phyloP scores from a whole-genome alignment of 1,284 basidiomycete genomes.

The Austroboletus niveus region DNA sequence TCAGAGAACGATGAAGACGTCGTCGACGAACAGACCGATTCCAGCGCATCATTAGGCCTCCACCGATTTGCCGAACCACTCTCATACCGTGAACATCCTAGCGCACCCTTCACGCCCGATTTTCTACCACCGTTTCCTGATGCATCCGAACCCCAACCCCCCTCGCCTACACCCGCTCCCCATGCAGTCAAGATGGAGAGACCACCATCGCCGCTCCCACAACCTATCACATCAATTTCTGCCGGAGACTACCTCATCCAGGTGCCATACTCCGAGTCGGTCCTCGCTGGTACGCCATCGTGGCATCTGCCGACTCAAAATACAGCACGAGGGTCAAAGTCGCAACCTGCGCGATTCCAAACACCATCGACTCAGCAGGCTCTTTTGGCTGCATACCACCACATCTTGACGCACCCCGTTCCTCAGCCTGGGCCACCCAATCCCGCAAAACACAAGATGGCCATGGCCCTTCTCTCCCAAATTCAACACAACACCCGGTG shows the following conservation, averaged over 20 bases:
- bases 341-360: slow-evolving; percentile 29
- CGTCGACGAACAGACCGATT: slow-evolving; percentile 28
- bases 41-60: neutral
- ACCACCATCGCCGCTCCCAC: slow-evolving; percentile 29
- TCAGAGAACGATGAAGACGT: slow-evolving; percentile 41
- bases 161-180: slow-evolving; percentile 34
- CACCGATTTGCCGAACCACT: slow-evolving; percentile 16
- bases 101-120: slow-evolving; percentile 24
- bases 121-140: slow-evolving; percentile 42
- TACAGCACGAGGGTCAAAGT: slow-evolving; percentile 18
- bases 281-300: slow-evolving; percentile 55
- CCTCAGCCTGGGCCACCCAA: slow-evolving; percentile 41
- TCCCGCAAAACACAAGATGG: slow-evolving; percentile 63
- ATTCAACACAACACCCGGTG: slow-evolving; percentile 58
- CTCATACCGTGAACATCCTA: slow-evolving; percentile 28
- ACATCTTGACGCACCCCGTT: slow-evolving; percentile 65
- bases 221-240: slow-evolving; percentile 33
- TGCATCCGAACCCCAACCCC: slow-evolving; percentile 41
- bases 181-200: slow-evolving; percentile 34
- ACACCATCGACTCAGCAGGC: slow-evolving; percentile 56
- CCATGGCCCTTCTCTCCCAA: slow-evolving; percentile 60
- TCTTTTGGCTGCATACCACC: slow-evolving; percentile 67
- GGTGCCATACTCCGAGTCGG: slow-evolving; percentile 67
- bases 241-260: slow-evolving; percentile 60
- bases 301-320: slow-evolving; percentile 63